Base-by-base conservation (phyloP, 495 filamentous ascomycete genomes). In the Symbiotaphrina buchneri region DNA sequence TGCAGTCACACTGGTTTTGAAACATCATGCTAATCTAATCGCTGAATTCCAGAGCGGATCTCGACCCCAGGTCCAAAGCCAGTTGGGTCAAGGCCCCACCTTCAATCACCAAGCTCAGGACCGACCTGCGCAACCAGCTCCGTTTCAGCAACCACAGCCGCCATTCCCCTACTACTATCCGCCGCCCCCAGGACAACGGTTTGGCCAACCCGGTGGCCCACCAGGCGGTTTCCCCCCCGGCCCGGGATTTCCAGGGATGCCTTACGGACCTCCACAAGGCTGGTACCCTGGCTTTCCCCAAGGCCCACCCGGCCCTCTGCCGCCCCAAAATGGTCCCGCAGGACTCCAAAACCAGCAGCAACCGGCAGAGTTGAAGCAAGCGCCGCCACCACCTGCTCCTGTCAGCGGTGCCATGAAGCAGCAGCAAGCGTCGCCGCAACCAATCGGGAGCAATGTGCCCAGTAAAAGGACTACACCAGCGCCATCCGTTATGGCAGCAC, bases 231-330 rank as follows among this genome's bases (percentile, higher is more conserved):
- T 71, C 44, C 71, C 65, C 27, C 66, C 67, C 23, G 60, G 58
- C 35, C 64, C 64, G 21, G 63, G 61, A 6, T 73, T 64, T 38
- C 61, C 61, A 21, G 62, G 61, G 23, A 62, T 65, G 53, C 66
- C 62, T 16, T 69, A 71, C 44, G 70, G 71, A 31, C 58, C 65
- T 27, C 75, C 68, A 25, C 74, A 71, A 13, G 74, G 69, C 28
- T 91, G 81, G 81, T 82, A 68, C 49, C 73, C 70, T 44, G 72
- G 71, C 6, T 92, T 83, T 42, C 72, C 68, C 23, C 65, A 61
- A n/a, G 39, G 34, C 16, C 48, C 47, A n/a, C n/a, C n/a, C 22
- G 48, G 48, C 10, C 46, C 47, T 10, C 51, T 54, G 34, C 30
- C 42, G 1, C 39, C 43, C 5, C 38, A 42, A 17, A 31, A 37